These are phyloP conservation scores for Pontederia crassipes DNA, from an alignment of 176 grass and related monocot genomes.

Conservation along the genomic window DNA sequence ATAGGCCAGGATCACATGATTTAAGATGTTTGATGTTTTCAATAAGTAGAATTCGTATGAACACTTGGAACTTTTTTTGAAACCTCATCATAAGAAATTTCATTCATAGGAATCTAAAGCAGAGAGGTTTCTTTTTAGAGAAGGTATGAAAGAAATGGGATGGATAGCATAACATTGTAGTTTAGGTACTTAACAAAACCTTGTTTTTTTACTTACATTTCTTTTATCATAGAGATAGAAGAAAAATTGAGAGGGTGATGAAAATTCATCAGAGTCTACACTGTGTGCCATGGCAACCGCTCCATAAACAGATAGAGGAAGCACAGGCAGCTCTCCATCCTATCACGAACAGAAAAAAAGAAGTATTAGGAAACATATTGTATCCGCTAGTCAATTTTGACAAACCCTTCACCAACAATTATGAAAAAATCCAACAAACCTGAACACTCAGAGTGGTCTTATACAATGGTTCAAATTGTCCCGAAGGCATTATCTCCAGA, in stretches of 20 bases:
- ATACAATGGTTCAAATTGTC: constrained; percentile 93
- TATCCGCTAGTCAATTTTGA: neutral
- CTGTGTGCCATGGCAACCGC: constrained; percentile 88
- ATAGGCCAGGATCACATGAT: no score
- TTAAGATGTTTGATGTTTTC: no score
- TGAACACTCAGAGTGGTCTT: constrained; percentile 79
- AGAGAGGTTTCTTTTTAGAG: no score
- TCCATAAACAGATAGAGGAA: constrained; percentile 90
- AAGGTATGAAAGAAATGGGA: no score
- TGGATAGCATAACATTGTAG: neutral
- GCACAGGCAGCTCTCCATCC: constrained; percentile 92
- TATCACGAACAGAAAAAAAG: constrained; percentile 18
- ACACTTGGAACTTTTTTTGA: no score
- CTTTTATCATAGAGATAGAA: constrained; percentile 99
- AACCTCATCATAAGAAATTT: no score
- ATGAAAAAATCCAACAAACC: constrained; percentile 19
- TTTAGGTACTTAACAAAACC: neutral
- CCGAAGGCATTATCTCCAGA: constrained; percentile 77
- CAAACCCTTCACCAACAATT: neutral
- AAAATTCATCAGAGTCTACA: constrained; percentile 75
- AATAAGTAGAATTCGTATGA: no score
- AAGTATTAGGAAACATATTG: neutral
- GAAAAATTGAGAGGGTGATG: constrained; percentile 81
- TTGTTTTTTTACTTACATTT: constrained; percentile 50
- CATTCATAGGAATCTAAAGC: no score